A percentile compares a stretch with the other conserved stretches of the same genome.
phyloP scores from a whole-genome alignment of 2,329 filamentous ascomycete genomes.

The Niveomyces coronatus region DNA sequence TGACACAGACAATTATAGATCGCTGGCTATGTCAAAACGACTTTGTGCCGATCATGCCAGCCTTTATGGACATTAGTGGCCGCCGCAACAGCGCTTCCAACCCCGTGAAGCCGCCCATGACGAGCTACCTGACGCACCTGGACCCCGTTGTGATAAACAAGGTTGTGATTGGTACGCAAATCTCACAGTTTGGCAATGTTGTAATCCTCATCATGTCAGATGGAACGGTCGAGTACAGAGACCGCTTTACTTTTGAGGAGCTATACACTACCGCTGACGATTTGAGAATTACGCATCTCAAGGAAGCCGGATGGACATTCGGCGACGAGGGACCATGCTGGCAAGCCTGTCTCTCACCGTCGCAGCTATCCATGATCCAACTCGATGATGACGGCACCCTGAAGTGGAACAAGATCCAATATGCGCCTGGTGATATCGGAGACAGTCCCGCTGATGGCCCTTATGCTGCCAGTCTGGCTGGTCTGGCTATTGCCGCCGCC shows the following conservation, averaged over 20 bases:
- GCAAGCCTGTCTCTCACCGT: conserved; percentile 52
- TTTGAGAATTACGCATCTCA: conserved; percentile 56
- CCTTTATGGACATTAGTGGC: conserved; percentile 63
- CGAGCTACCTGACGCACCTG: conserved; percentile 46
- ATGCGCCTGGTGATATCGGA: conserved; percentile 37
- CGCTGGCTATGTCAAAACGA: conserved; percentile 72
- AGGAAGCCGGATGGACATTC: conserved; percentile 71
- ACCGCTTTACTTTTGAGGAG: conserved; percentile 61
- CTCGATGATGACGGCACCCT: conserved; percentile 48
- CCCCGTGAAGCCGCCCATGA: conserved; percentile 18
- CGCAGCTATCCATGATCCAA: conserved; percentile 47
- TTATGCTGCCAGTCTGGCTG: conserved; percentile 50
- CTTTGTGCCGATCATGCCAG: conserved; percentile 57
- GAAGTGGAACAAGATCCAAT: conserved; percentile 47
- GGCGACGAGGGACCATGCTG: conserved; percentile 52
- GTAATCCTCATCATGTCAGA: conserved; percentile 69
- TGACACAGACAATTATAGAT: conserved; percentile 64
- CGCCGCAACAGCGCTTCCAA: conserved; percentile 44
- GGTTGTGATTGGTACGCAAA: conserved; percentile 56
- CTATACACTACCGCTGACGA: conserved; percentile 55
- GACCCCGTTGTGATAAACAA: conserved; percentile 63
- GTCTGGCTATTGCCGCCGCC: conserved; percentile 43
- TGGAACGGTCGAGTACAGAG: conserved; percentile 70
- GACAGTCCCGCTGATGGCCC: conserved; percentile 40
- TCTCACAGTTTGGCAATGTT: conserved; percentile 60